Conservation (phyloP, 176 grass and related monocot species). For the Pharus latifolius region DNA sequence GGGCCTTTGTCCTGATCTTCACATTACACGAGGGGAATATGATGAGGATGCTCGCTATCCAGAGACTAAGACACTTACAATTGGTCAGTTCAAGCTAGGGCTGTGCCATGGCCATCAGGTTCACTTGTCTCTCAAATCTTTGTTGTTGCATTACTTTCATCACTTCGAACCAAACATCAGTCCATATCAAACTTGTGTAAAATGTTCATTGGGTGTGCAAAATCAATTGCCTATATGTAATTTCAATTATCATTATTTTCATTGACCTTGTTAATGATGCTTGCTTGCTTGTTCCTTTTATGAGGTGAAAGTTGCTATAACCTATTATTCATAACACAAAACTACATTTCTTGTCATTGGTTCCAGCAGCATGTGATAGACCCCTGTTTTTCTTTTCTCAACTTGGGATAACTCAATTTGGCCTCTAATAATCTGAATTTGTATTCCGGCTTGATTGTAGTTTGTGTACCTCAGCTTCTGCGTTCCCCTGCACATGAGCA, state of each 20-base stretch:
- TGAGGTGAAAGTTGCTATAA: background rate
- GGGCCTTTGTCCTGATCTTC: conserved; percentile 93
- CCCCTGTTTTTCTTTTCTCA: no score
- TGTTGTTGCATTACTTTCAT: conserved; percentile 4
- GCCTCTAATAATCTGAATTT: background rate
- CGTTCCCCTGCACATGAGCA: no score
- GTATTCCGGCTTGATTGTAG: no score
- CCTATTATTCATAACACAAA: background rate
- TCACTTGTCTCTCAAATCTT: background rate
- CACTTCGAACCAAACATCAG: background rate
- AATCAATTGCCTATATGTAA: background rate
- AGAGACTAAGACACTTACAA: conserved; percentile 88
- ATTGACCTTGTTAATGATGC: background rate
- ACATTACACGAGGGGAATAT: conserved; percentile 89
- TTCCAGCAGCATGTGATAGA: no score
- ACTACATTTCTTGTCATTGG: background rate
- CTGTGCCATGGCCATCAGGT: conserved; percentile 98
- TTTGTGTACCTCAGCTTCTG: no score
- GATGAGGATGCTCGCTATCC: conserved; percentile 92
- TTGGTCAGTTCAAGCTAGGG: conserved; percentile 98
- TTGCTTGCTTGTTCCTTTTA: background rate
- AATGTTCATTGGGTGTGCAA: background rate
- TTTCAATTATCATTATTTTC: background rate
- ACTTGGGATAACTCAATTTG: background rate
- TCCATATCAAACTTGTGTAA: background rate